Base-by-base conservation (phyloP, 768 basidiomycete genomes). In the Xerocomellus dryophilus region DNA sequence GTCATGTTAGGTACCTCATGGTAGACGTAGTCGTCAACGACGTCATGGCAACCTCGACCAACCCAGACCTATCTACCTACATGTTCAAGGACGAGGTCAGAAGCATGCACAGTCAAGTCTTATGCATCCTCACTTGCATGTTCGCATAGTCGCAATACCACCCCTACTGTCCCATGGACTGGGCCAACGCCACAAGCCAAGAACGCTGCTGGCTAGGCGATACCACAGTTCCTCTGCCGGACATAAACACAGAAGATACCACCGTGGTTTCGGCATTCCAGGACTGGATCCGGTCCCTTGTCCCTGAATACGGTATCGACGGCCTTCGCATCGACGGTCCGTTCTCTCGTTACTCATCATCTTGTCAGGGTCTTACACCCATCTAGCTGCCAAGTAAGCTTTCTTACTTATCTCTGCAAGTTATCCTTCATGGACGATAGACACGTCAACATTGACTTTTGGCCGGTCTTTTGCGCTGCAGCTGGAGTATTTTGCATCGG, bases 161-260 rank as follows among this genome's bases (percentile, higher is more conserved):
- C 67, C 78, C 85, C 0, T 93, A 90, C 70, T 93, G 90, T 64
- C 76, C 81, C 15, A 79, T 94, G 35, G 76, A 85, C 52, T 92
- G 79, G 78, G 74, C 73, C 29, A 90, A 93, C 64, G 70, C 74
- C 34, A 87, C 84, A 5, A 84, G 85, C 57, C 79, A 86, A 63
- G 81, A 92, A 70, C 65, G 79, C 38, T 93, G 92, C 69, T 94
- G 92, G 91, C 73, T 94, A 17, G 92, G 93, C 2, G 90, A 94
- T 64, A 72, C 73, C 11, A 78, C 74, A 2, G 86, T 94, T 47
- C 78, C 89, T 21, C 76, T 93, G 1, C 81, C 88, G 0, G 93
- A 95, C 67, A 63, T 94, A 55, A 83, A 94, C 71, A 93, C 90
- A 12, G 77, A 81, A 61, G 81, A 89, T 57, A 72, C 81, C 7